A percentile compares a stretch with the other conserved stretches of the same genome.
These are phyloP conservation scores for Pecoramyces ruminantium DNA, from an alignment of 192 early-diverging fungal species.

Conservation along the genomic window DNA sequence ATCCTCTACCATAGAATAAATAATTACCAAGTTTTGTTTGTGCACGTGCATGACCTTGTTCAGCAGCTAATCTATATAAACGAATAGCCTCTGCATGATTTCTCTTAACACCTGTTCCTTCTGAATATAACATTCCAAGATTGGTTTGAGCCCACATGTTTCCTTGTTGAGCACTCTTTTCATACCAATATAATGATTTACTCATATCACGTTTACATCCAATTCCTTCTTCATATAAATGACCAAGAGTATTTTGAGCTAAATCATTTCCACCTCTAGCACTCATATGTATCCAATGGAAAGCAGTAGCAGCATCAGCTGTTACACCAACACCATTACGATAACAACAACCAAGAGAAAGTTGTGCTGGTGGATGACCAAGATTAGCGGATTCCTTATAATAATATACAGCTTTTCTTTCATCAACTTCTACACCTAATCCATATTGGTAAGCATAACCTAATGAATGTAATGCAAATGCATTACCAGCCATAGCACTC, in stretches of 20 bases:
- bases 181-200: not conserved
- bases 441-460: conserved; percentile 59
- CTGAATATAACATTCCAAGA: conserved; percentile 20
- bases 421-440: conserved; percentile 16
- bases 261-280: not conserved
- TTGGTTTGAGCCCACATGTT: conserved; percentile 53
- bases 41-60: conserved; percentile 33
- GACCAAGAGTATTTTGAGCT: not conserved
- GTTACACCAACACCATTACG: too few species aligned
- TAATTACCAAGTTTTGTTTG: conserved; percentile 16
- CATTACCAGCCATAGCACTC: conserved; percentile 40
- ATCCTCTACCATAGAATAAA: not conserved
- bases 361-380: too few species aligned
- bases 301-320: too few species aligned
- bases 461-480: conserved; percentile 50
- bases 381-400: too few species aligned
- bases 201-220: not conserved
- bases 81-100: conserved; percentile 34
- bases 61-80: conserved; percentile 52
- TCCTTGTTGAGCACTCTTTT: not conserved
- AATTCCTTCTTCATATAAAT: not conserved
- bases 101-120: conserved; percentile 52
- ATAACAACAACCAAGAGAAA: too few species aligned
- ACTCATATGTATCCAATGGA: too few species aligned
- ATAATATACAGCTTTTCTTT: not conserved